These are phyloP conservation scores for Mollisiaceae sp. DNA, from an alignment of 2,329 filamentous ascomycete species.

Conservation along the genomic window DNA sequence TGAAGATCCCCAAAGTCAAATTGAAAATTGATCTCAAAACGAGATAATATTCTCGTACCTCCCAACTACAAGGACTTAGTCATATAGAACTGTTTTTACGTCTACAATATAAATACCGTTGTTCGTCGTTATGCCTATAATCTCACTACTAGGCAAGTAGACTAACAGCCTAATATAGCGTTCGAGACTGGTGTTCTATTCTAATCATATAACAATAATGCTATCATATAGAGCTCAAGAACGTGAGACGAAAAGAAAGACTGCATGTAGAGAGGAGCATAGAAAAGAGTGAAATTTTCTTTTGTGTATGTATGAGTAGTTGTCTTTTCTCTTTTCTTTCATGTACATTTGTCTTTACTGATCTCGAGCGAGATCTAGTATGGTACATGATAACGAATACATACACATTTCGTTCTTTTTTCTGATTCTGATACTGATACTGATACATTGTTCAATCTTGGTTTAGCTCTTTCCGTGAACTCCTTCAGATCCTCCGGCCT, in stretches of 20 bases:
- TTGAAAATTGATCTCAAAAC: no score
- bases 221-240: background rate
- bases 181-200: background rate
- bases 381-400: background rate
- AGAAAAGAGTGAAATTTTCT: background rate
- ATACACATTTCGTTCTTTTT: background rate
- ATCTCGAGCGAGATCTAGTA: background rate
- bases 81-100: no score
- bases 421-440: no score
- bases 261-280: background rate
- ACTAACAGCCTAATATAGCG: background rate
- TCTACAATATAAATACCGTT: slow-evolving; percentile 22
- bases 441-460: no score
- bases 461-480: no score
- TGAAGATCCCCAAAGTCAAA: no score
- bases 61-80: no score
- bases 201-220: no score
- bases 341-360: slow-evolving; percentile 1
- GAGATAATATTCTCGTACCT: no score
- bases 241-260: background rate
- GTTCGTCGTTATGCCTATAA: slow-evolving; percentile 33
- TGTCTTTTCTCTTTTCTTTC: background rate
- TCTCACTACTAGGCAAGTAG: slow-evolving; percentile 14
- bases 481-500: no score
- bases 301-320: background rate